Conservation (phyloP, 2,329 filamentous ascomycete genomes). For the Phoma herbarum region DNA sequence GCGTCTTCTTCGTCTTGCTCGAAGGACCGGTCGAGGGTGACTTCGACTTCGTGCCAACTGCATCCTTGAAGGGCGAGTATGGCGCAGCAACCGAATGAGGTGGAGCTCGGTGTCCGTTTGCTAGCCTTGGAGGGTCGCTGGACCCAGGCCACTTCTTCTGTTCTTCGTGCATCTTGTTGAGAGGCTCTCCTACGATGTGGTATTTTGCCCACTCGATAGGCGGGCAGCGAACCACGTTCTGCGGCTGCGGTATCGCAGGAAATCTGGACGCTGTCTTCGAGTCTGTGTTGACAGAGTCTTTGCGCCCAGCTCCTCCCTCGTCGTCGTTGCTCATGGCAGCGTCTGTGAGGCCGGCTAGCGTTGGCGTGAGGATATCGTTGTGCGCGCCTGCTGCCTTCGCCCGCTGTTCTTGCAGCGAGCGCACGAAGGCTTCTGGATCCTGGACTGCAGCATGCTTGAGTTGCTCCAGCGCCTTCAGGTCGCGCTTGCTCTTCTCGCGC, state of each 20-base stretch:
- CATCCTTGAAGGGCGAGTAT: conserved; percentile 67
- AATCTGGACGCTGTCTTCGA: conserved; percentile 55
- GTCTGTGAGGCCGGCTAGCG: conserved; percentile 50
- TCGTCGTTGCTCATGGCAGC: conserved; percentile 32
- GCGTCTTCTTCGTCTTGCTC: conserved; percentile 47
- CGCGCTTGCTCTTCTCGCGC: conserved; percentile 76
- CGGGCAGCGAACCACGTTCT: conserved; percentile 85
- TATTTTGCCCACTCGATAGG: conserved; percentile 96
- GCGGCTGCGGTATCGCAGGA: conserved; percentile 74
- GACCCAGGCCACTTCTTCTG: conserved; percentile 64
- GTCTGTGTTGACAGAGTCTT: conserved; percentile 39
- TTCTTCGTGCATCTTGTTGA: conserved; percentile 85
- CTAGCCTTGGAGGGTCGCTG: conserved; percentile 50
- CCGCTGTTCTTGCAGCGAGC: conserved; percentile 71
- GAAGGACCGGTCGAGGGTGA: conserved; percentile 35
- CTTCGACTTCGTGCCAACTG: conserved; percentile 43
- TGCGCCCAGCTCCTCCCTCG: conserved; percentile 34
- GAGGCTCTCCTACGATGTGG: conserved; percentile 82
- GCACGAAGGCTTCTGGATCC: conserved; percentile 75
- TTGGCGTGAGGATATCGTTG: conserved; percentile 49
- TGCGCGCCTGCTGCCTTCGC: conserved; percentile 44
- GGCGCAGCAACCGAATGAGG: conserved; percentile 65
- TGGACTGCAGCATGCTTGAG: conserved; percentile 75
- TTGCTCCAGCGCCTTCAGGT: conserved; percentile 74
- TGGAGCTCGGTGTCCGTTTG: conserved; percentile 52